Base-by-base conservation (phyloP, 2,329 filamentous ascomycete species). In the Colletotrichum melonis region DNA sequence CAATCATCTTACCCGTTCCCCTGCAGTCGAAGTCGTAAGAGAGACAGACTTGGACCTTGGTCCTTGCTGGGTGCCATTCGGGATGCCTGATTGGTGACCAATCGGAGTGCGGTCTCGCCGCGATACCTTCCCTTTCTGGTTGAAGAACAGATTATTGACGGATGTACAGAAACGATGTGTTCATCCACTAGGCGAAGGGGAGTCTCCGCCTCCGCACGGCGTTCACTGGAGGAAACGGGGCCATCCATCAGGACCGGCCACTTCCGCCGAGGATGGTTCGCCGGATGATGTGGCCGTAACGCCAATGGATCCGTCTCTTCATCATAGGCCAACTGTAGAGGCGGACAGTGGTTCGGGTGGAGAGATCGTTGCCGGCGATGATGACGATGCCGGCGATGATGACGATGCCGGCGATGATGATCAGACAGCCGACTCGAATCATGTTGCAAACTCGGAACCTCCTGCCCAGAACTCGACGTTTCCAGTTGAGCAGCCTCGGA, bases 151-250 rank as follows among this genome's bases (percentile, higher is more conserved):
- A 22, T 9, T 7, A 12, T 62, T 73, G 55, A 73, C 59, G 9
- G 42, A 14, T 16, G 35, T 30, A 14, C 64, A 76, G 75, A 76
- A 76, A 68, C 73, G 75, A 24, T 76, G 75, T 30, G 67, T 60
- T 22, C 75, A 76, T 28, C 63, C 75, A 9, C 26, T 46, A 28
- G 57, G 24, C 22, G 46, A 66, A 16, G 62, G 62, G 22, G 62
- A 64, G 49, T 64, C 62, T n/a, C 62, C 62, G n/a, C 62, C 62
- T 64, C 30, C 62, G 46, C 62, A 69, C 16, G 19, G 65, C 32
- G 38, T 58, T 26, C 62, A 64, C 62, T 64, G 62, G 62, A 49
- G 62, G 24, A 67, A 46, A 19, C 49, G 46, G 16, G 38, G 46
- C 9, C 38, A 22, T 7, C 22, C 42, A 12, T 28, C 30, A 2